Evolutionary conservation across 129 eudicot genomes (phyloP).

Genomic region (Logfia minima): DNA sequence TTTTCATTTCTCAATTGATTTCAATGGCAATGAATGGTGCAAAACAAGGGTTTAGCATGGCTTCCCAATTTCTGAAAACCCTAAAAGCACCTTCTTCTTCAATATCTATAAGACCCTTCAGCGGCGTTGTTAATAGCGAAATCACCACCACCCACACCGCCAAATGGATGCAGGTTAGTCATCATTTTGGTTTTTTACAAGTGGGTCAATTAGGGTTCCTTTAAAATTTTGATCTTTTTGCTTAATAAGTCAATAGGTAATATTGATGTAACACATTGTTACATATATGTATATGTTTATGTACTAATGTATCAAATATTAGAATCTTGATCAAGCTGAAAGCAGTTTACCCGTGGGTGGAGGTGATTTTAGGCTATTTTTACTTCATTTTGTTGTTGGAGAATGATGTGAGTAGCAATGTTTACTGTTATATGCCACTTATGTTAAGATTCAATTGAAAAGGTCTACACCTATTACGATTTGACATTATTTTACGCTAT

Average conservation of each 20-base stretch:
- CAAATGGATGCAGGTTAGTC: constrained; percentile 93
- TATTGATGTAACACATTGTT: background rate
- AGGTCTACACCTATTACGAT: background rate
- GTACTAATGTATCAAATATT: background rate
- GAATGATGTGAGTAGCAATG: background rate
- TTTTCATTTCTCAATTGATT: background rate
- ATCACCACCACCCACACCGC: constrained; percentile 75
- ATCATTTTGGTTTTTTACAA: background rate
- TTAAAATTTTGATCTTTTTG: background rate
- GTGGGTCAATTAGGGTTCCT: background rate
- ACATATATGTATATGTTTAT: background rate
- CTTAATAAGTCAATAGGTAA: background rate
- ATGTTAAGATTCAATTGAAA: background rate
- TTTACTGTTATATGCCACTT: background rate
- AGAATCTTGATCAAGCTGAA: constrained; percentile 11
- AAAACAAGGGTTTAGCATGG: constrained; percentile 45
- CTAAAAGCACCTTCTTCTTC: constrained; percentile 44
- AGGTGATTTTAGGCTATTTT: background rate
- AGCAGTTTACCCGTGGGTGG: constrained; percentile 5
- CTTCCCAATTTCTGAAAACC: constrained; percentile 53
- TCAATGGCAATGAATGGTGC: constrained; percentile 57
- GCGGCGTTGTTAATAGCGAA: constrained; percentile 65
- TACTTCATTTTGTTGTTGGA: background rate
- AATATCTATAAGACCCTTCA: constrained; percentile 38
- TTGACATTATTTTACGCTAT: background rate